Conservation (phyloP, 352 stramenopile genomes). For the Phytophthora pisi region DNA sequence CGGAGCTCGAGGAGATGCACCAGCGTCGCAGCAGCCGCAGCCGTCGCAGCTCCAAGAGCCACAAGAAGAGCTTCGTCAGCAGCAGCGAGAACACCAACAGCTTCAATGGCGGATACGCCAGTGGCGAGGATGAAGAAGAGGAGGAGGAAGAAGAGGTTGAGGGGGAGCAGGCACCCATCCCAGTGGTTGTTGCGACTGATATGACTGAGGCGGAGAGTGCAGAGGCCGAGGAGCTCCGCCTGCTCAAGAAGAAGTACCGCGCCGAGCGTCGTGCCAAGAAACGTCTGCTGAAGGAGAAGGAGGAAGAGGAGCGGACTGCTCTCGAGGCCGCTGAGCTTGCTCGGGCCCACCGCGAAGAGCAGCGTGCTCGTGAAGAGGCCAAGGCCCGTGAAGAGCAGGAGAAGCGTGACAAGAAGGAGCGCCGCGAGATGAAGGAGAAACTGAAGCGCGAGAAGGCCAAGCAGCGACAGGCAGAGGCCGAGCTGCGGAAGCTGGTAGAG, state of each 20-base stretch:
- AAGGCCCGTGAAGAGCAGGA: conserved; percentile 46
- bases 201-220: conserved; percentile 20
- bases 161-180: conserved; percentile 5
- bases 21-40: conserved; percentile 33
- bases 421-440: conserved; percentile 46
- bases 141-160: conserved; percentile 21
- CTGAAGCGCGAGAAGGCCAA: conserved; percentile 47
- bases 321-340: conserved; percentile 46
- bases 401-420: conserved; percentile 50
- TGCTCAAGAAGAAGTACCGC: conserved; percentile 44
- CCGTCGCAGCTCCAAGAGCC: conserved; percentile 27
- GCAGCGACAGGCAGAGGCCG: conserved; percentile 44
- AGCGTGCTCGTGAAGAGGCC: conserved; percentile 45
- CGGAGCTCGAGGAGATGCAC: conserved; percentile 22
- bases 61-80: conserved; percentile 39
- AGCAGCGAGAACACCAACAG: conserved; percentile 32
- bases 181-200: neutral
- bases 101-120: conserved; percentile 16
- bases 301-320: conserved; percentile 44
- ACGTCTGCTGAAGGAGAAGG: conserved; percentile 38
- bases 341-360: conserved; percentile 42
- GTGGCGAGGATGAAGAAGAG: conserved; percentile 20
- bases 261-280: conserved; percentile 50
- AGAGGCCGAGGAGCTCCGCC: conserved; percentile 37
- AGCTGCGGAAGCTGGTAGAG: conserved; percentile 42